Conservation (phyloP, 768 basidiomycete species). For the Russula sp. region DNA sequence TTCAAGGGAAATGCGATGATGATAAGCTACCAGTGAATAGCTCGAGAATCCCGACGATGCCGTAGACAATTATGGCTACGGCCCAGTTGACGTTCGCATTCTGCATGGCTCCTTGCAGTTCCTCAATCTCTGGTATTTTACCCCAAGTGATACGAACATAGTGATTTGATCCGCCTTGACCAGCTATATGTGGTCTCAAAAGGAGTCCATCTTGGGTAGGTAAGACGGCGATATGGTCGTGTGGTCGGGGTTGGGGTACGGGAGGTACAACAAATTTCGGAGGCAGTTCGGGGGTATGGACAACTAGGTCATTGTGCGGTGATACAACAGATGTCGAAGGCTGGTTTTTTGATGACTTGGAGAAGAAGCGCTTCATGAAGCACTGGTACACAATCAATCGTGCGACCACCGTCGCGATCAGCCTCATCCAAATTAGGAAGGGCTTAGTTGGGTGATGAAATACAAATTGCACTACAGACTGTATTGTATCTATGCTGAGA, state of each 20-base stretch:
- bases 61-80: constrained; percentile 60
- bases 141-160: constrained; percentile 61
- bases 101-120: constrained; percentile 41
- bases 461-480: constrained; percentile 23
- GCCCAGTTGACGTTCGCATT: constrained; percentile 50
- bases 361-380: constrained; percentile 30
- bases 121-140: constrained; percentile 52
- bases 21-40: constrained; percentile 61
- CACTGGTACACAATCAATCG: background rate
- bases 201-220: constrained; percentile 61
- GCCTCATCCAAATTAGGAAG: constrained; percentile 20
- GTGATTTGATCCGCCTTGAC: constrained; percentile 35
- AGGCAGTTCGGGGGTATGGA: constrained; percentile 43
- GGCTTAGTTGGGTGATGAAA: background rate
- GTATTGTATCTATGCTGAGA: constrained; percentile 21
- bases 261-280: constrained; percentile 65
- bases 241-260: constrained; percentile 70
- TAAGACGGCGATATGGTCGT: constrained; percentile 64
- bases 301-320: constrained; percentile 12
- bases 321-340: constrained; percentile 8
- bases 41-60: constrained; percentile 71
- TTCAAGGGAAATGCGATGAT: constrained; percentile 12
- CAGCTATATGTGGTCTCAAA: constrained; percentile 54
- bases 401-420: background rate
- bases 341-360: constrained; percentile 24